Percentiles rank a stretch among this genome's conserved stretches.
phyloP scores from a whole-genome alignment of 768 basidiomycete genomes.

The Sporobolomyces phaffii region DNA sequence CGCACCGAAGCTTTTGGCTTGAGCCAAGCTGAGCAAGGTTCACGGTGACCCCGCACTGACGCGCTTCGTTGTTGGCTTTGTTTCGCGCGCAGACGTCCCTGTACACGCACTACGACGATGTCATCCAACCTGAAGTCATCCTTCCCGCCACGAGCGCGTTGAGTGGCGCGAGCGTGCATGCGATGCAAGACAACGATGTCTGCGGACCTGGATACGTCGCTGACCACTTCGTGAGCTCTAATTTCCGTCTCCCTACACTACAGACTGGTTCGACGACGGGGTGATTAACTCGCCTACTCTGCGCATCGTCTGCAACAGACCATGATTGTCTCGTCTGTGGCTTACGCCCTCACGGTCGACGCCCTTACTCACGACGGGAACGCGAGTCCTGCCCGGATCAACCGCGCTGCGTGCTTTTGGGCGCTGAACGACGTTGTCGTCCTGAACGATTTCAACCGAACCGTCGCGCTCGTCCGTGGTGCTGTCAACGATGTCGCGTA shows the following conservation, averaged over 20 bases:
- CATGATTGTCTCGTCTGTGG: constrained; percentile 40
- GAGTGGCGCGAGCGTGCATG: constrained; percentile 25
- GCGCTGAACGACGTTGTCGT: background rate
- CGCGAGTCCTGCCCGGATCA: constrained; percentile 28
- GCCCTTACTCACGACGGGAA: constrained; percentile 36
- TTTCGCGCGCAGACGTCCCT: background rate
- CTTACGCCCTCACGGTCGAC: constrained; percentile 41
- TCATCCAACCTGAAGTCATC: constrained; percentile 41
- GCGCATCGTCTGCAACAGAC: too few species aligned
- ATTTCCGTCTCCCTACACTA: background rate
- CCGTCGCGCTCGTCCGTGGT: background rate
- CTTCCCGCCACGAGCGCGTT: constrained; percentile 34
- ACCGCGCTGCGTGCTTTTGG: constrained; percentile 14
- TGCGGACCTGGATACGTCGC: constrained; percentile 33
- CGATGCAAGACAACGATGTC: constrained; percentile 30
- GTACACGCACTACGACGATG: constrained; percentile 38
- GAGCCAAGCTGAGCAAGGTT: too few species aligned
- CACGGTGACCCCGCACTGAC: too few species aligned
- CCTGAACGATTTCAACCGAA: constrained; percentile 1
- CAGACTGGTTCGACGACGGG: too few species aligned
- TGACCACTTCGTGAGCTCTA: constrained; percentile 8
- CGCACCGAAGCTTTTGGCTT: too few species aligned
- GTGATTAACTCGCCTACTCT: too few species aligned
- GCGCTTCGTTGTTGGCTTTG: too few species aligned
- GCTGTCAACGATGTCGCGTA: background rate